These are phyloP conservation scores for Cladosporium sp. DNA, from an alignment of 2,329 filamentous ascomycete species.

Conservation along the genomic window DNA sequence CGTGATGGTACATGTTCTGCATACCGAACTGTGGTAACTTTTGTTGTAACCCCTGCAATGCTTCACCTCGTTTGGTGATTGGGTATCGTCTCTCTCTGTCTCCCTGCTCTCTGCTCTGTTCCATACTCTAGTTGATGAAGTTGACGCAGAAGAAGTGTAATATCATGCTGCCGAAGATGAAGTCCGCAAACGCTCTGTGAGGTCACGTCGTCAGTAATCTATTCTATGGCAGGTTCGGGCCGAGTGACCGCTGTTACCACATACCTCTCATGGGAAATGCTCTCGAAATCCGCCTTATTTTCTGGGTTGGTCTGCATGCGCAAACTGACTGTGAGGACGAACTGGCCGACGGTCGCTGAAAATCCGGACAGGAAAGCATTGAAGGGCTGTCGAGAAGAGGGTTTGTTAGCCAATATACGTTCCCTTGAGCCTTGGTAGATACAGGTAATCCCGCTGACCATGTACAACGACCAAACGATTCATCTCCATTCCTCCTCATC, in stretches of 20 bases:
- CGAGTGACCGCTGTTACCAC: conserved; percentile 14
- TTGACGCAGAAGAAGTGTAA: conserved; percentile 99
- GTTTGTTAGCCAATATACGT: not conserved
- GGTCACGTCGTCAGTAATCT: too few relatives aligned
- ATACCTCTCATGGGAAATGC: conserved; percentile 76
- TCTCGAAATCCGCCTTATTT: conserved; percentile 73
- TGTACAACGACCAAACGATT: not conserved
- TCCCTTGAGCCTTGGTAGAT: not conserved
- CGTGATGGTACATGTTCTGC: conserved; percentile 8
- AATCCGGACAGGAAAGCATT: conserved; percentile 98
- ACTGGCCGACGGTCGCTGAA: conserved; percentile 90
- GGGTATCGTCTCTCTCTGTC: not conserved
- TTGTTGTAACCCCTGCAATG: not conserved
- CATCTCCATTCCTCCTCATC: not conserved
- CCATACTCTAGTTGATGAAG: conserved; percentile 80
- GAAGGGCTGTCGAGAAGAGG: conserved; percentile 66
- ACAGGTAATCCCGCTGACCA: too few relatives aligned
- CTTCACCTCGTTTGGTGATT: not conserved
- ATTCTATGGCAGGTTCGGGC: too few relatives aligned
- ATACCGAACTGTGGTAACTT: not conserved
- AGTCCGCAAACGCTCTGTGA: conserved; percentile 87
- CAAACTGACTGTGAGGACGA: conserved; percentile 86
- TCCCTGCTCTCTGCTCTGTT: not conserved
- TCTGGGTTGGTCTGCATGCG: conserved; percentile 86
- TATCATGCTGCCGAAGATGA: conserved; percentile 87